Conservation (phyloP, 2,329 filamentous ascomycete genomes). For the Alternaria incomplexa region DNA sequence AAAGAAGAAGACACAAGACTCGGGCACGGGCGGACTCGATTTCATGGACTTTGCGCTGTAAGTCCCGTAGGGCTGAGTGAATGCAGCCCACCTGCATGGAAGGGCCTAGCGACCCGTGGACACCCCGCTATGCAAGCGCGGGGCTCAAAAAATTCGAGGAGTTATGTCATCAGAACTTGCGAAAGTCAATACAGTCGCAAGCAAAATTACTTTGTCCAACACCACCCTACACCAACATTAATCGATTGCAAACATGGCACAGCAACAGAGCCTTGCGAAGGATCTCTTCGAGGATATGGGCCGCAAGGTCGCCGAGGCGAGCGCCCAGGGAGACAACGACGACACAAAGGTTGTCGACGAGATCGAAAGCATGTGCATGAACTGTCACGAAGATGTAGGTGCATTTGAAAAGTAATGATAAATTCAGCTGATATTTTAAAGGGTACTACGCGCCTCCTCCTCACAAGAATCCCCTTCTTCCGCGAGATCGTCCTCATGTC, state of each 20-base stretch:
- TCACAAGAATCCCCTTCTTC: slow-evolving; percentile 95
- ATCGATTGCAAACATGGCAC: slow-evolving; percentile 37
- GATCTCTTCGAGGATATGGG: slow-evolving; percentile 62
- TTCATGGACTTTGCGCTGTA: slow-evolving; percentile 62
- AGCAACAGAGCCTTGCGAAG: slow-evolving; percentile 48
- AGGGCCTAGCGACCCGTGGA: slow-evolving; percentile 20
- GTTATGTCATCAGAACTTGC: slow-evolving; percentile 23
- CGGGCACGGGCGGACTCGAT: slow-evolving; percentile 51
- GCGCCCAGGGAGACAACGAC: slow-evolving; percentile 42
- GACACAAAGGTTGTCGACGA: slow-evolving; percentile 58
- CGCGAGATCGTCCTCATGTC: slow-evolving; percentile 98
- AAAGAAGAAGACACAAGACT: slow-evolving; percentile 49
- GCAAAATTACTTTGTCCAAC: background rate
- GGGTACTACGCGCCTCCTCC: slow-evolving; percentile 84
- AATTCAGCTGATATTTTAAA: slow-evolving; percentile 47
- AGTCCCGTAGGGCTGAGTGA: slow-evolving; percentile 23
- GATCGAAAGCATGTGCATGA: slow-evolving; percentile 62
- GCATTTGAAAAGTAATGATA: slow-evolving; percentile 12
- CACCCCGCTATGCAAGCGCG: slow-evolving; percentile 37
- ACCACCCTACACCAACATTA: background rate
- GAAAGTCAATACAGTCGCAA: slow-evolving; percentile 1
- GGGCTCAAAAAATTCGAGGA: slow-evolving; percentile 43
- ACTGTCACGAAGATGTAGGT: slow-evolving; percentile 57
- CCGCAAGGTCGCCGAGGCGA: slow-evolving; percentile 53
- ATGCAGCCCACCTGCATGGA: slow-evolving; percentile 17